Evolutionary conservation across 2,329 filamentous ascomycete species (phyloP).

Genomic region (Cordyceps farinosa): DNA sequence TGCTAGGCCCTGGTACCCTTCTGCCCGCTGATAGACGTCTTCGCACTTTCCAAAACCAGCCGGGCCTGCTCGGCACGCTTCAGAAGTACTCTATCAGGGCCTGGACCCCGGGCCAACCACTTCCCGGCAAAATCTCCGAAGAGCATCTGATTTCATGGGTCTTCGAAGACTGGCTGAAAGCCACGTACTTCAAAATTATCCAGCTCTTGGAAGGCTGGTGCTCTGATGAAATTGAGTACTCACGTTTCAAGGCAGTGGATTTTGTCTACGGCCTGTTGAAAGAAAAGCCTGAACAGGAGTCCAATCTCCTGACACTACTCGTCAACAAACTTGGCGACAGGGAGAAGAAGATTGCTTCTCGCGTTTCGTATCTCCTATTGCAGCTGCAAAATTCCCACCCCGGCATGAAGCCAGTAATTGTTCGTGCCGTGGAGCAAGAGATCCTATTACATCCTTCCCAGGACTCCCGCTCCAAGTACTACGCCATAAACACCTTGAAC

Average conservation of each 20-base stretch:
- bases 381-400: conserved; percentile 87
- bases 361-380: conserved; percentile 87
- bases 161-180: conserved; percentile 94
- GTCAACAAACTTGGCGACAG: conserved; percentile 97
- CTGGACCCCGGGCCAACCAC: conserved; percentile 66
- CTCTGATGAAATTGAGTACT: conserved; percentile 92
- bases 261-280: conserved; percentile 89
- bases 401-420: conserved; percentile 86
- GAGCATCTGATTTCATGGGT: conserved; percentile 82
- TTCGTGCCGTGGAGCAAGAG: conserved; percentile 81
- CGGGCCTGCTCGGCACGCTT: conserved; percentile 67
- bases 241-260: conserved; percentile 79
- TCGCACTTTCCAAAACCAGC: conserved; percentile 74
- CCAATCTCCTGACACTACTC: conserved; percentile 83
- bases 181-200: conserved; percentile 86
- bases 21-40: conserved; percentile 80
- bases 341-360: conserved; percentile 91
- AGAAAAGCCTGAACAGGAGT: conserved; percentile 96
- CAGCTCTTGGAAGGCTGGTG: conserved; percentile 91
- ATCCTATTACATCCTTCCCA: conserved; percentile 84
- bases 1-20: conserved; percentile 83
- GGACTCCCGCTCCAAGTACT: conserved; percentile 86
- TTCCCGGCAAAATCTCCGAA: conserved; percentile 72
- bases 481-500: conserved; percentile 93
- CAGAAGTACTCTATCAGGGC: conserved; percentile 52